Base-by-base conservation (phyloP, 495 filamentous ascomycete species). In the Lasiosphaeris hirsuta region DNA sequence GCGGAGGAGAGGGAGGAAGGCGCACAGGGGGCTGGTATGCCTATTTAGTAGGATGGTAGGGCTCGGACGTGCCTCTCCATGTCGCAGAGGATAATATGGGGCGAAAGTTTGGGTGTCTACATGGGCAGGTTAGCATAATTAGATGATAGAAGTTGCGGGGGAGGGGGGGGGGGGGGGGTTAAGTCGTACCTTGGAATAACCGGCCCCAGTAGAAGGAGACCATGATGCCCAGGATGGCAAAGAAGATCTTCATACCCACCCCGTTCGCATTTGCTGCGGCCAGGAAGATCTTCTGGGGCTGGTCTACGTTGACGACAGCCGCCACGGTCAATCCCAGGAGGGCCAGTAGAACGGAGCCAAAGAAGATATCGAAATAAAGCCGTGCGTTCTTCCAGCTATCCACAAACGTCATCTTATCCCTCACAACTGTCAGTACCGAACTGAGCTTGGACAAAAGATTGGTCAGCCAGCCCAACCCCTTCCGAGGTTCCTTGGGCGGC, bases 1-100 rank as follows among this genome's bases (percentile, higher is more conserved):
- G 13, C 56, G 59, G 1, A 64, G 40, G 10, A 69, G 60, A 3
- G 64, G 67, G 1, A 69, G 30, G 40, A 69, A 45, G 3, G 67
- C 67, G 37, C 62, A 65, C n/a, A 69, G 23, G 8, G 67, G 67
- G 48, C 62, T 51, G 10, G 57, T 61, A 58, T 67, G 64, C 0
- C 58, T 46, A 39, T 30, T 49, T 13, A 65, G 55, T 5, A 67
- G 56, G 49, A 69, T 67, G 17, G 64, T 69, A 6, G 63, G 54
- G 43, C 50, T 50, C 7, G 67, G 59, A 1, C 51, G 39, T 1
- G 64, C 50, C 23, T 52, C 51, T 14, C 52, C 56, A 10, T 35
- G 46, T 5, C 51, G 34, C 11, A 65, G 56, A 17, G 52, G 55
- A 11, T 57, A 40, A 19, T 65, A 65, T 8, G 63, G 58, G 11